Evolutionary conservation across 148 eudicot genomes (phyloP).

Genomic region (Chenopodium album): DNA sequence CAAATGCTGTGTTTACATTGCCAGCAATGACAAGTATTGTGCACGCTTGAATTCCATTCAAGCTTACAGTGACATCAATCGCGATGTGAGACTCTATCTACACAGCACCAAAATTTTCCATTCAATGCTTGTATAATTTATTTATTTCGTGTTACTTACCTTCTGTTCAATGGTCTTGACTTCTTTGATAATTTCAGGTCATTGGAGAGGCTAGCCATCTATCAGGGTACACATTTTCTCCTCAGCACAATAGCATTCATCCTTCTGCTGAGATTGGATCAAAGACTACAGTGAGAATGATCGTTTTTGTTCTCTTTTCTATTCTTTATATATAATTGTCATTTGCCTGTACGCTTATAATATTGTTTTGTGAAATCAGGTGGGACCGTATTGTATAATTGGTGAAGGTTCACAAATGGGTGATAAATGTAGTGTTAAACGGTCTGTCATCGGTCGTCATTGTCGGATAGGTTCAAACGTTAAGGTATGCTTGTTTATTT

Average conservation of each 20-base stretch:
- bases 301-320: neutral
- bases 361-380: constrained; percentile 44
- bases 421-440: constrained; percentile 94
- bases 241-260: constrained; percentile 82
- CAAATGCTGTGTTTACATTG: constrained; percentile 93
- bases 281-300: constrained; percentile 72
- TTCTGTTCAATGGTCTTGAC: constrained; percentile 8
- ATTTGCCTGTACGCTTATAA: neutral
- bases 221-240: constrained; percentile 79
- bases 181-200: constrained; percentile 43
- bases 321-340: neutral
- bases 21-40: constrained; percentile 82
- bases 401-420: constrained; percentile 98
- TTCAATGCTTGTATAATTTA: neutral
- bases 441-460: constrained; percentile 93
- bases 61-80: constrained; percentile 84
- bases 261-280: constrained; percentile 86
- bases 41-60: constrained; percentile 92
- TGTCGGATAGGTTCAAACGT: constrained; percentile 96
- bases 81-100: constrained; percentile 72
- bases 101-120: neutral
- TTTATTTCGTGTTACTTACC: constrained; percentile 8
- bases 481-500: constrained; percentile 49
- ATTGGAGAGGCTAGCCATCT: constrained; percentile 87
- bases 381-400: constrained; percentile 91